Percentiles rank a stretch among this genome's conserved stretches.
phyloP scores from a whole-genome alignment of 2,329 filamentous ascomycete species.

The Camptophora hylomeconis region DNA sequence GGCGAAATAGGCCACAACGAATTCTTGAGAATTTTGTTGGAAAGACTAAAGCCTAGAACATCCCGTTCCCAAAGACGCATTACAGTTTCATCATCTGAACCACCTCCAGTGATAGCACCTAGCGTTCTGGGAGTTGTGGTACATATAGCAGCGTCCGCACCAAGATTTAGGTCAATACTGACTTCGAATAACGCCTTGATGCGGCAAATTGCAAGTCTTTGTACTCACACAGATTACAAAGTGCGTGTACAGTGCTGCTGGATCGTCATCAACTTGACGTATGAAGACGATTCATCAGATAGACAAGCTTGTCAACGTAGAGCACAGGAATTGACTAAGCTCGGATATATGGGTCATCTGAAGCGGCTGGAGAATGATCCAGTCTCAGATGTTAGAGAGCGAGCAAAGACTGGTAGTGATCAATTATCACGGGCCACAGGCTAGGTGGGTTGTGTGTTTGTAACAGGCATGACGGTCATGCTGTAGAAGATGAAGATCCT shows the following conservation, averaged over 20 bases:
- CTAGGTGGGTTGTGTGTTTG: no score
- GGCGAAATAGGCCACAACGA: conserved; percentile 60
- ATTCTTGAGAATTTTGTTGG: conserved; percentile 67
- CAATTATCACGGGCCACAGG: no score
- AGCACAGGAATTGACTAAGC: conserved; percentile 52
- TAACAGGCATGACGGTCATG: no score
- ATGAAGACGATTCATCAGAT: conserved; percentile 57
- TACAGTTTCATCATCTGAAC: conserved; percentile 21
- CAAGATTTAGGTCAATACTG: conserved; percentile 64
- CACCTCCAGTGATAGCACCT: conserved; percentile 53
- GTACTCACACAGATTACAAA: conserved; percentile 57
- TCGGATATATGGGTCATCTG: conserved; percentile 59
- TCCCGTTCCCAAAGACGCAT: conserved; percentile 16
- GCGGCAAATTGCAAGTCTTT: conserved; percentile 57
- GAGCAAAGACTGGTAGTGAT: conserved; percentile 67
- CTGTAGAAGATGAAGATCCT: no score
- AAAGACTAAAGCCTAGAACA: conserved; percentile 56
- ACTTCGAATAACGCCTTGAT: conserved; percentile 67
- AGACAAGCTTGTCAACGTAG: conserved; percentile 44
- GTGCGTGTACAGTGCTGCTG: conserved; percentile 72
- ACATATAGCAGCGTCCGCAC: conserved; percentile 72
- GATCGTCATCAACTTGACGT: conserved; percentile 75
- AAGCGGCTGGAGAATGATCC: conserved; percentile 52
- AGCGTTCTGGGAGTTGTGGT: conserved; percentile 72
- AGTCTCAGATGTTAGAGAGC: conserved; percentile 71